phyloP scores from a whole-genome alignment of 768 basidiomycete genomes.

The Cystofilobasidium macerans region DNA sequence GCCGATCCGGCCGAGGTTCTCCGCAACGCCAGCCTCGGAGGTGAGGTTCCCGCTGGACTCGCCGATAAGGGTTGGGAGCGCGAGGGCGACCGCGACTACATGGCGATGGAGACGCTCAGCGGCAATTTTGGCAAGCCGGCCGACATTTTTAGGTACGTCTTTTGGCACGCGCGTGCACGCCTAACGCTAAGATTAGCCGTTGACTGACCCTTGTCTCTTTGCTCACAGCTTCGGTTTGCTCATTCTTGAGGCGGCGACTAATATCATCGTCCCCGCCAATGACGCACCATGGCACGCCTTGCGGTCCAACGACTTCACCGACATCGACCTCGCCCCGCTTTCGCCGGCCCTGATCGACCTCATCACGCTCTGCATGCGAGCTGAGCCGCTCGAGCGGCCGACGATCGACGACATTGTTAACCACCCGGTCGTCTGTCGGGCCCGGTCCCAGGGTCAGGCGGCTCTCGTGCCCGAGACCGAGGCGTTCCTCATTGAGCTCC shows the following conservation, averaged over 20 bases:
- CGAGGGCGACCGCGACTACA: conserved; percentile 93
- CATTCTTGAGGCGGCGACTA: conserved; percentile 86
- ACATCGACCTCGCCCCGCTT: conserved; percentile 50
- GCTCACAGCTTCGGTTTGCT: conserved; percentile 76
- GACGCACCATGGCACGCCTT: conserved; percentile 90
- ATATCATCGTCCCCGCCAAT: conserved; percentile 84
- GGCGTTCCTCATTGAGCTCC: conserved; percentile 56
- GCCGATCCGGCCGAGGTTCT: conserved; percentile 36
- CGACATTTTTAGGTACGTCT: conserved; percentile 83
- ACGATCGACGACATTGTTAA: conserved; percentile 49
- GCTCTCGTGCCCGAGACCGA: conserved; percentile 53
- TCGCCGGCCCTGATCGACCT: conserved; percentile 58
- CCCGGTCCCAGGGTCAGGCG: conserved; percentile 17
- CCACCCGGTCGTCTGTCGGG: conserved; percentile 54
- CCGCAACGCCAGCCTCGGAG: conserved; percentile 25
- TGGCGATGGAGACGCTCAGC: conserved; percentile 89
- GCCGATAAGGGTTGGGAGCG: conserved; percentile 59
- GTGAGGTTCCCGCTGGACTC: conserved; percentile 6
- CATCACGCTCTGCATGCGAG: conserved; percentile 66
- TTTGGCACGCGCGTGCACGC: conserved; percentile 12
- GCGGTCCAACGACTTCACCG: conserved; percentile 79
- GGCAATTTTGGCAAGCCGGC: conserved; percentile 86
- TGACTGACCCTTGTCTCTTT: background rate
- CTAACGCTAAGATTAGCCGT: background rate
- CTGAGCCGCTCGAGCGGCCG: conserved; percentile 53